These are phyloP conservation scores for Wickerhamiella siamensis DNA, from an alignment of 805 yeast genomes.

Conservation along the genomic window DNA sequence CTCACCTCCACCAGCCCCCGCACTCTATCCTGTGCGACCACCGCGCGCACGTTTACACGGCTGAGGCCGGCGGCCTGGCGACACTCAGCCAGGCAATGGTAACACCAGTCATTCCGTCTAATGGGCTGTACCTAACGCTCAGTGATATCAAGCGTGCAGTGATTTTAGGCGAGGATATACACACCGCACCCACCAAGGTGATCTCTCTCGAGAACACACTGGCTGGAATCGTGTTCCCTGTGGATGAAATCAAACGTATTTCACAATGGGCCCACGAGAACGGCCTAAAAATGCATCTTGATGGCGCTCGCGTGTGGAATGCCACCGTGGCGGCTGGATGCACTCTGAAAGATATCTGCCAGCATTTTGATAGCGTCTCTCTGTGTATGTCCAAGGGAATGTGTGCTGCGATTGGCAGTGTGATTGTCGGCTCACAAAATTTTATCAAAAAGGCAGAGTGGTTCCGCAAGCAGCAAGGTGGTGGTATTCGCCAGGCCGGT, in stretches of 20 bases:
- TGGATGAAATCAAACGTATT: conserved; percentile 61
- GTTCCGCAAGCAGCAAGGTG: conserved; percentile 84
- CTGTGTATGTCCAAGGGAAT: conserved; percentile 78
- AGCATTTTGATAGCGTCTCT: conserved; percentile 74
- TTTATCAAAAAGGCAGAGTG: conserved; percentile 62
- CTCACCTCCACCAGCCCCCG: conserved; percentile 69
- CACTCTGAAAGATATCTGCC: conserved; percentile 52
- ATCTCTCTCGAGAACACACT: conserved; percentile 79
- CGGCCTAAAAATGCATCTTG: conserved; percentile 58
- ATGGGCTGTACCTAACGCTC: conserved; percentile 62
- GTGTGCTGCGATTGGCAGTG: conserved; percentile 90
- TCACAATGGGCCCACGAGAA: conserved; percentile 51
- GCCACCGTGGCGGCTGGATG: conserved; percentile 68
- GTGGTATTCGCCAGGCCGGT: conserved; percentile 86
- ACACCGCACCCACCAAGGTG: conserved; percentile 75
- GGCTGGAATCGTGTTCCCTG: conserved; percentile 69
- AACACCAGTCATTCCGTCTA: conserved; percentile 61
- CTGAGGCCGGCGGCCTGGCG: conserved; percentile 88
- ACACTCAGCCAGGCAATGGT: conserved; percentile 87
- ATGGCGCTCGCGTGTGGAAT: conserved; percentile 93
- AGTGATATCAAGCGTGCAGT: conserved; percentile 58
- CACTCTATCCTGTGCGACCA: conserved; percentile 74
- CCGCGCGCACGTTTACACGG: conserved; percentile 67
- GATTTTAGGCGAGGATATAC: conserved; percentile 71
- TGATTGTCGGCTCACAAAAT: conserved; percentile 51